These are phyloP conservation scores for Xylaria palmicola DNA, from an alignment of 495 filamentous ascomycete species.

Conservation along the genomic window DNA sequence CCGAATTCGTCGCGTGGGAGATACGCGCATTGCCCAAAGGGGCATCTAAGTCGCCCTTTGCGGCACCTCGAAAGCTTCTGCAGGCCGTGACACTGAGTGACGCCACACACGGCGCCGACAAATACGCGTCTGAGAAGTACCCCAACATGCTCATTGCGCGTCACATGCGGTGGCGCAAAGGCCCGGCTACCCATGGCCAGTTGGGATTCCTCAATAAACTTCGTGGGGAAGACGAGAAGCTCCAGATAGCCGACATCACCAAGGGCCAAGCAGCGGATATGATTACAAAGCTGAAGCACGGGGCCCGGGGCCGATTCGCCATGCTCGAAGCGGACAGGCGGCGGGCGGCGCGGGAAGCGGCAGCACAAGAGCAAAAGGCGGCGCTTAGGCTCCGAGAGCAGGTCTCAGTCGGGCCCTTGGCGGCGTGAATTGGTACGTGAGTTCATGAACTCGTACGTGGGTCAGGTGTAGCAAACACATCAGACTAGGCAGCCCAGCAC, in stretches of 20 bases:
- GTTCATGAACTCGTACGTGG: not conserved
- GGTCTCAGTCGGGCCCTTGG: conserved; percentile 69
- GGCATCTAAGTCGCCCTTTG: conserved; percentile 55
- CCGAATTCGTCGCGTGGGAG: conserved; percentile 38
- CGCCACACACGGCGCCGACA: conserved; percentile 81
- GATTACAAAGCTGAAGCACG: conserved; percentile 87
- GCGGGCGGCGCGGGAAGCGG: conserved; percentile 39
- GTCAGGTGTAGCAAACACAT: not conserved
- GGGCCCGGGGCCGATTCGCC: conserved; percentile 69
- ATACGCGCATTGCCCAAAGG: conserved; percentile 35
- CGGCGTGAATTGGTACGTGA: conserved; percentile 15
- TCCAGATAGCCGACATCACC: conserved; percentile 59
- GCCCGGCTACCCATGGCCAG: conserved; percentile 66
- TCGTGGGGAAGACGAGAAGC: conserved; percentile 50
- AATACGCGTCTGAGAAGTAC: conserved; percentile 66
- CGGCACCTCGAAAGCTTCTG: conserved; percentile 65
- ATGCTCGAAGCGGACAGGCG: conserved; percentile 50
- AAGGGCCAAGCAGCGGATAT: conserved; percentile 86
- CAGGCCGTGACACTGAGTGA: conserved; percentile 58
- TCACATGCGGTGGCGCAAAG: conserved; percentile 63
- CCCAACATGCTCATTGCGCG: conserved; percentile 56
- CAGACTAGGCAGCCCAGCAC: not conserved
- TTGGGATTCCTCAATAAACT: conserved; percentile 70
- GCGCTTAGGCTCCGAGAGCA: conserved; percentile 45
- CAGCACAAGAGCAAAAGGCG: conserved; percentile 43